Evolutionary conservation across 345 rosid genomes (phyloP), one percentile per base, ranked within the genome.

Genomic region (Raphanus raphanistrum): DNA sequence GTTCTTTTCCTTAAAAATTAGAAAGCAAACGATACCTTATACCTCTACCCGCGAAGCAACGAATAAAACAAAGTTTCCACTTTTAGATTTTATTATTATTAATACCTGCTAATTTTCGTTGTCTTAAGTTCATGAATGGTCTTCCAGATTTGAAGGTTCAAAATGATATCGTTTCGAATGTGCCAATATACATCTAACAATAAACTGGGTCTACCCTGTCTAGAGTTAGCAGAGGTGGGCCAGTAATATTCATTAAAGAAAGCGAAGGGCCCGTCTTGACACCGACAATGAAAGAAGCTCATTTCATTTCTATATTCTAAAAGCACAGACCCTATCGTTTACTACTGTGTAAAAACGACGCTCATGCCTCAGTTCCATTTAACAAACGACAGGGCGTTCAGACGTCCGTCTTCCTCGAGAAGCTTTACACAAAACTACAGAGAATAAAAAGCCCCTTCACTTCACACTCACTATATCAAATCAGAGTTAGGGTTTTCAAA

Each of bases 401-500:
- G 13, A 65, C 1, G 1, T 26, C 5, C 33, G 70, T 80, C 80
- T 71, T 76, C 80, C 73, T 57, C 69, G 35, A 71, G 52, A 80
- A 80, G 83, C 80, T 75, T 45, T 25, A 3, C 11, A 7, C 1
- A 58, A 4, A 57, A 11, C 1, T 7, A 54, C 59, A 54, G 29
- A 21, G 61, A 8, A 36, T 62, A 63, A 76, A 75, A 60, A 12
- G 54, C 55, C 32, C 32, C 31, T 25, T 29, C 68, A 17, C 33
- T 59, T 7, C 13, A 54, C 26, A 21, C 21, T 21, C 21, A 21
- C 21, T 48, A 60, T 3, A 36, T 33, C 21, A 21, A 29, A 5
- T n/a, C 52, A 61, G 70, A 21, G 60, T 70, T 79, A 82, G 85
- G 89, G 85, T 71, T 79, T 79, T 72, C 73, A 68, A 83, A 88